Base-by-base conservation (phyloP, 108 stramenopile species). In the Cyclotella kingstonii region DNA sequence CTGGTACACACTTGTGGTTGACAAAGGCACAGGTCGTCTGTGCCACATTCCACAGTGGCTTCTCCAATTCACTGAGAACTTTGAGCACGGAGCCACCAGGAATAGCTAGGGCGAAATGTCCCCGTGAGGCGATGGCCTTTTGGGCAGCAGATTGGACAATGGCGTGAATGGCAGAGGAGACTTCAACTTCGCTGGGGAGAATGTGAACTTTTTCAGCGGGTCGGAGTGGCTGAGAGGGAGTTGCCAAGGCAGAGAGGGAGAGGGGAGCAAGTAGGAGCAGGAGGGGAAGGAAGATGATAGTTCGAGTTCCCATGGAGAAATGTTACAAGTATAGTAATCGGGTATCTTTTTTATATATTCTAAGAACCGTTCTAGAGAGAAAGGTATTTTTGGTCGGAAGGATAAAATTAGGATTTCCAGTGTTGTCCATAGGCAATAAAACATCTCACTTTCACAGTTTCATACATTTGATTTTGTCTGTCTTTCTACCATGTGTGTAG, bases 11-110 rank as follows among this genome's bases (percentile, higher is more conserved):
- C 39, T 92, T 92, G 58, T 92, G 90, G 70, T 92, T 92, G 36
- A 92, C 90, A 59, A 85, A 92, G 44, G 82, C 85, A 18, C 89
- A 17, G 0, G 78, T 84, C 19, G 84, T 87, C 21, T 80, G 70
- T 3, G 58, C 28, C 4, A 72, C 75, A 48, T 80, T 81, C 25
- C 19, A 54, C 10, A 58, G 33, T 5, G 64, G 54, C 6, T n/a
- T n/a, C n/a, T 70, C 50, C 2, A 69, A 29, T 2, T 62, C 45
- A 14, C 63, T 61, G n/a, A 92, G 63, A 56, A 92, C 83, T 59
- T 85, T 86, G 44, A 92, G 59, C 5, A 92, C 79, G 8, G 80
- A 81, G 42, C 90, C 90, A 18, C 90, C 90, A 2, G 90, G 90
- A 48, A 92, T 92, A 2, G 90, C 90, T 18, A 92, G 57, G 2